These are phyloP conservation scores for Backusella luteola DNA, from an alignment of 192 early-diverging fungal genomes.

Conservation along the genomic window DNA sequence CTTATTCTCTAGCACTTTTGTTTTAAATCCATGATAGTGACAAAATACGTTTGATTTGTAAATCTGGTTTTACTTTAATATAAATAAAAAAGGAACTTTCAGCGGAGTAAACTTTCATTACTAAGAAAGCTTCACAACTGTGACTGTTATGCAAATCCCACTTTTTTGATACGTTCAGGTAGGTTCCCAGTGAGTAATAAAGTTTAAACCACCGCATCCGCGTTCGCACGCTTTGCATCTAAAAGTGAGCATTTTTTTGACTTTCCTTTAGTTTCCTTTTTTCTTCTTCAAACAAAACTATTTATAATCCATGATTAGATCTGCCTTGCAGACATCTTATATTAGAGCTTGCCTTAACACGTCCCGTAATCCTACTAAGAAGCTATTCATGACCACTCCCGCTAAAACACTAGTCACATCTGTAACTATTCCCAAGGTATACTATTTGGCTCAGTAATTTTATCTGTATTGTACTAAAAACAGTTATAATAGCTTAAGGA, in stretches of 20 bases:
- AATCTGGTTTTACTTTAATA: not conserved
- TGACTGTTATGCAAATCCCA: not conserved
- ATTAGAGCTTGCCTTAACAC: constrained; percentile 15
- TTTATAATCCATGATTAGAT: constrained; percentile 4
- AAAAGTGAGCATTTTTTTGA: not conserved
- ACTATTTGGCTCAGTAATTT: not conserved
- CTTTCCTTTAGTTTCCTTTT: not conserved
- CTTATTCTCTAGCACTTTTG: not conserved
- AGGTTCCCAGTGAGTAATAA: constrained; percentile 5
- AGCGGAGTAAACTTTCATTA: not conserved
- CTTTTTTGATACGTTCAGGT: constrained; percentile 4
- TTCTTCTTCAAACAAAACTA: not conserved
- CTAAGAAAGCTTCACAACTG: not conserved
- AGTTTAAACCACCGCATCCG: not conserved
- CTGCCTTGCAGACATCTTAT: constrained; percentile 5
- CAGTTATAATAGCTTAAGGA: constrained; percentile 53
- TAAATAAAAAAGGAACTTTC: not conserved
- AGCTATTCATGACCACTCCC: not conserved
- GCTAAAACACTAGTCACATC: not conserved
- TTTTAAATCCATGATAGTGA: not conserved
- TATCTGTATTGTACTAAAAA: not conserved
- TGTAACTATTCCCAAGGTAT: constrained; percentile 16
- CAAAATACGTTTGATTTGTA: not conserved
- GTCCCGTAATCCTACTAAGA: constrained; percentile 4
- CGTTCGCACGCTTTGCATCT: constrained; percentile 9